Evolutionary conservation across 208 protist genomes (phyloP), one percentile per base, ranked within the genome.

Genomic region (Wallacemonas sp.): DNA sequence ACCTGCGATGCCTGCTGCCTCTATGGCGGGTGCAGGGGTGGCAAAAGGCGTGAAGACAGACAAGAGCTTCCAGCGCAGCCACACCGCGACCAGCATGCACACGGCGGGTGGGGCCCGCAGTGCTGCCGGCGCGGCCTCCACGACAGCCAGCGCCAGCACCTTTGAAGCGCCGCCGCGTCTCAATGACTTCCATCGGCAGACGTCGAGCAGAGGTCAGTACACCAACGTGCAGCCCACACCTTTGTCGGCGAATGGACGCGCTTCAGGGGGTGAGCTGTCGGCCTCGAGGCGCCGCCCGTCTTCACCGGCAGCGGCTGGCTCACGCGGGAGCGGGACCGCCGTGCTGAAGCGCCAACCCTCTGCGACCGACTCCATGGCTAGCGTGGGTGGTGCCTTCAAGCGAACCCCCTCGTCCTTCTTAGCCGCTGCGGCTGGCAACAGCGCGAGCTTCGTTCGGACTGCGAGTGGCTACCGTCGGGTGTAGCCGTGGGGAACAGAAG

Each of bases 101-200:
- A 31, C 31, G 61, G 24, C n/a, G n/a, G n/a, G n/a, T n/a, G n/a
- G n/a, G n/a, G n/a, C n/a, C n/a, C n/a, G n/a, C n/a, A n/a, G n/a
- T n/a, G n/a, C n/a, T n/a, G 31, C 45, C 2, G 27, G 49, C 1
- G 39, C 55, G 33, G 47, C 19, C 8, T 22, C 36, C 11, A 63
- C 67, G 1, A 60, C 41, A 12, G 54, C 44, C 14, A 79, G 58
- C 15, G 26, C 17, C 6, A 44, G 30, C 22, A 55, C 54, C 0
- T 64, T 79, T 31, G 74, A 79, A 44, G 74, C 68, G 0, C 62
- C 74, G 19, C 74, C 74, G 51, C 67, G 74, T 2, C 60, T 79
- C 4, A 49, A 49, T 24, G 74, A 79, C 28, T 79, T 79, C 45
- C 51, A 65, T 17, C 74, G 74, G 1, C 74, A 79, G 64, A n/a